Conservation (phyloP, 257 asterid species). For the Haberlea rhodopensis region DNA sequence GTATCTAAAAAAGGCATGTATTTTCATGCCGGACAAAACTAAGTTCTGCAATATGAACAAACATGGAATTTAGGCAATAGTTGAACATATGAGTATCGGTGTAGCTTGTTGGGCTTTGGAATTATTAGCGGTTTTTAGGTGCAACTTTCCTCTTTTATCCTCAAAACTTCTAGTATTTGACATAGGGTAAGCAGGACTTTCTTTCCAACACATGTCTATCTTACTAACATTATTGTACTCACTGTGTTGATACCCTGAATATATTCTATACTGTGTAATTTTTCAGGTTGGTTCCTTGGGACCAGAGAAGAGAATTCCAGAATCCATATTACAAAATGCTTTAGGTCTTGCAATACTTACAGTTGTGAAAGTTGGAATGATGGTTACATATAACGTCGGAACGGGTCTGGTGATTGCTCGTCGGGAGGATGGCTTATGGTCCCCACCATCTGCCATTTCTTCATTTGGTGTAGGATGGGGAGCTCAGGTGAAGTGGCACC, state of each 20-base stretch:
- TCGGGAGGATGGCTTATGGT: constrained; percentile 95
- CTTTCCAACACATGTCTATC: constrained; percentile 3
- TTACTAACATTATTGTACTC: neutral
- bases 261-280: constrained; percentile 17
- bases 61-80: constrained; percentile 1
- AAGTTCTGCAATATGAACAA: neutral
- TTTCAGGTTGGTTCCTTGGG: constrained; percentile 68
- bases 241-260: constrained; percentile 4
- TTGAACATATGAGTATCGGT: constrained; percentile 3
- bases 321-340: constrained; percentile 79
- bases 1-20: constrained; percentile 2
- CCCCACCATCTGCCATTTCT: constrained; percentile 97
- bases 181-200: neutral
- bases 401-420: constrained; percentile 92
- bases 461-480: constrained; percentile 98
- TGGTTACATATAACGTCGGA: constrained; percentile 91
- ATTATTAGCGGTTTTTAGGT: no score
- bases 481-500: constrained; percentile 65
- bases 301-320: constrained; percentile 87
- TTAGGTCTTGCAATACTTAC: constrained; percentile 94
- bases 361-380: constrained; percentile 82
- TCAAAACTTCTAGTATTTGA: constrained; percentile 4
- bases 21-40: neutral
- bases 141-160: neutral
- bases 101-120: no score